Percentiles rank a stretch among this genome's conserved stretches.
These are phyloP conservation scores for Allomyces javanicus DNA, from an alignment of 192 early-diverging fungal species.

Conservation along the genomic window DNA sequence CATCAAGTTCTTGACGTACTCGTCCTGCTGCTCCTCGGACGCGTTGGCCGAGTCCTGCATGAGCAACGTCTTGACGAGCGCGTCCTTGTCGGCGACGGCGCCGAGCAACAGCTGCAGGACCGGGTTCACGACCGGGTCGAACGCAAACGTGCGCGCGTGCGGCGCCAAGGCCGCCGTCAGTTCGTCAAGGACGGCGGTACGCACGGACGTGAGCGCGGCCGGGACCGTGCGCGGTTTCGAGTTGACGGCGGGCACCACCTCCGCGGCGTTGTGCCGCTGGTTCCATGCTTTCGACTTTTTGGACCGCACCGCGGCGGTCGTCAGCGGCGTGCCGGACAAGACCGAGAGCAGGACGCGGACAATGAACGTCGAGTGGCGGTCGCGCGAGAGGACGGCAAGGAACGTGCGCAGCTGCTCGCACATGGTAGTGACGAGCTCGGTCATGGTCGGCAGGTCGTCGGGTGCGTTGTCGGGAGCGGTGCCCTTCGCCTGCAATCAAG, in stretches of 20 bases:
- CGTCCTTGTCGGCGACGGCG: slow-evolving; percentile 5
- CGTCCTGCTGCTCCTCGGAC: not conserved
- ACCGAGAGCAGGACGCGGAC: slow-evolving; percentile 49
- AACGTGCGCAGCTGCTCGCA: slow-evolving; percentile 29
- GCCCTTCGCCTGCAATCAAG: not conserved
- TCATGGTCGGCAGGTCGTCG: slow-evolving; percentile 45
- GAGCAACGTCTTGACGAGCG: slow-evolving; percentile 8
- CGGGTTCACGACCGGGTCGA: slow-evolving; percentile 53
- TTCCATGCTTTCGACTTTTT: slow-evolving; percentile 33
- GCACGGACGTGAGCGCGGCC: slow-evolving; percentile 30
- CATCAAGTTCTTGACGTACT: not conserved
- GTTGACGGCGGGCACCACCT: not conserved
- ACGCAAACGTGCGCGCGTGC: slow-evolving; percentile 32
- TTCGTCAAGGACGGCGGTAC: slow-evolving; percentile 28
- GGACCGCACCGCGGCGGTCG: slow-evolving; percentile 12
- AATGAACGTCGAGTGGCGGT: slow-evolving; percentile 56
- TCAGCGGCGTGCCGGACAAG: slow-evolving; percentile 38
- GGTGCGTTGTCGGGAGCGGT: slow-evolving; percentile 4
- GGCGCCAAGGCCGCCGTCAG: slow-evolving; percentile 26
- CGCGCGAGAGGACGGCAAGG: slow-evolving; percentile 36
- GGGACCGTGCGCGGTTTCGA: slow-evolving; percentile 30
- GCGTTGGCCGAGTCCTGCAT: not conserved
- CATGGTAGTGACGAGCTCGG: slow-evolving; percentile 36
- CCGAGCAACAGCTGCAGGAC: slow-evolving; percentile 45
- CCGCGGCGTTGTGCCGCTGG: not conserved